Base-by-base conservation (phyloP, 2,329 filamentous ascomycete genomes). In the Monosporascus cannonballus region DNA sequence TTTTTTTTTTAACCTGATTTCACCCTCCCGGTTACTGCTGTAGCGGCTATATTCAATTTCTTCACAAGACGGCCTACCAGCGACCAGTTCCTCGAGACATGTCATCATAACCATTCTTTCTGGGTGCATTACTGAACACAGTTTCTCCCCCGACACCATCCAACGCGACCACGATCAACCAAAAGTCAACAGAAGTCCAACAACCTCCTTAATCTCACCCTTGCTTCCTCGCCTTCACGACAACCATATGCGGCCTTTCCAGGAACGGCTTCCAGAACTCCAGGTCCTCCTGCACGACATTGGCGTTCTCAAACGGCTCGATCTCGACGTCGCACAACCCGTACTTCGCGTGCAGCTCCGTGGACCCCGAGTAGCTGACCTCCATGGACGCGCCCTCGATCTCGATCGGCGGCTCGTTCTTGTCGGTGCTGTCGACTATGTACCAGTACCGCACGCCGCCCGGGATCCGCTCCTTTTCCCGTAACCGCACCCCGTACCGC, bases 261-360 rank as follows among this genome's bases (percentile, higher is more conserved):
- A 65, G 30, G 52, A 63, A 63, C 15, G 54, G 49, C 37, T 56
- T 52, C 63, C 61, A 67, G 36, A 61, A 60, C 37, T 58, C 55
- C 6, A 48, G 50, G 39, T 67, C 59, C 39, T 51, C 53, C 51
- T 50, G 55, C 3, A 67, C 56, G 4, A 57, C 37, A 25, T 56
- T 51, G 4, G 60, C 47, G 22, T 62, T 59, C 55, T 59, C 57
- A 20, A 51, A 57, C 8, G 59, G 59, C 42, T 61, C 56, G 6
- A 49, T 50, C 50, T 59, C 51, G 37, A 65, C 55, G 6, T 62
- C 59, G 1, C 51, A 52, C 9, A 67, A 41, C 6, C 64, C 61
- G 17, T 57, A 55, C 51, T 58, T 59, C 49, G 56, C 52, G 22
- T 57, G 56, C 48, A 65, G 56, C 44, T 62, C 56, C n/a, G 63